Conservation (phyloP, 768 basidiomycete species). For the Gloeostereum incarnatum region DNA sequence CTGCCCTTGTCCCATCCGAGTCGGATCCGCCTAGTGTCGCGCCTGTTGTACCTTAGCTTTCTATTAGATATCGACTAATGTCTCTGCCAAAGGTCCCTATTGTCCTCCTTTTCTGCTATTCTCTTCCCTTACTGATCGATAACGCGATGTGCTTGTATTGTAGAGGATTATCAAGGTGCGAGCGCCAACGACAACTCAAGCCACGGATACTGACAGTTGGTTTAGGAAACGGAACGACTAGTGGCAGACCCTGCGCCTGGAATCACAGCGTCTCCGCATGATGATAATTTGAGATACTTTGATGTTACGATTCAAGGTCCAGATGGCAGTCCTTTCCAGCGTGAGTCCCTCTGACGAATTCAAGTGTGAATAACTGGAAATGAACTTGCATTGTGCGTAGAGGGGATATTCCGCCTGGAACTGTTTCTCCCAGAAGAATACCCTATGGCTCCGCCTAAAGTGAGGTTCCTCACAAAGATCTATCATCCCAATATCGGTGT, state of each 20-base stretch:
- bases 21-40: too few species aligned
- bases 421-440: constrained; percentile 98
- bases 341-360: constrained; percentile 27
- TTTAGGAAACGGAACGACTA: constrained; percentile 93
- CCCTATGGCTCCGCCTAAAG: constrained; percentile 99
- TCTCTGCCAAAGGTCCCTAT: too few species aligned
- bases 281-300: constrained; percentile 97
- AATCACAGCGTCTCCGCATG: constrained; percentile 90
- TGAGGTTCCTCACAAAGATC: constrained; percentile 95
- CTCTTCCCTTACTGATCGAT: too few species aligned
- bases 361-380: background rate
- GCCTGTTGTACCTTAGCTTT: too few species aligned
- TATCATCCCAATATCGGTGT: constrained; percentile 98
- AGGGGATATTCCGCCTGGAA: constrained; percentile 92
- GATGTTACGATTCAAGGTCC: constrained; percentile 97
- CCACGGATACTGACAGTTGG: too few species aligned
- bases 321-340: constrained; percentile 84
- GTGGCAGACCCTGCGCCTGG: constrained; percentile 96
- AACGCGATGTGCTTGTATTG: too few species aligned
- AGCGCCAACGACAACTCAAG: too few species aligned
- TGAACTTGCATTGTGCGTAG: constrained; percentile 25
- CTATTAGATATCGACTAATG: too few species aligned
- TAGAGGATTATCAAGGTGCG: too few species aligned
- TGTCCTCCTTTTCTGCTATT: too few species aligned
- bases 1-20: too few species aligned